These are phyloP conservation scores for Candida schatavii DNA, from an alignment of 805 yeast genomes.

Conservation along the genomic window DNA sequence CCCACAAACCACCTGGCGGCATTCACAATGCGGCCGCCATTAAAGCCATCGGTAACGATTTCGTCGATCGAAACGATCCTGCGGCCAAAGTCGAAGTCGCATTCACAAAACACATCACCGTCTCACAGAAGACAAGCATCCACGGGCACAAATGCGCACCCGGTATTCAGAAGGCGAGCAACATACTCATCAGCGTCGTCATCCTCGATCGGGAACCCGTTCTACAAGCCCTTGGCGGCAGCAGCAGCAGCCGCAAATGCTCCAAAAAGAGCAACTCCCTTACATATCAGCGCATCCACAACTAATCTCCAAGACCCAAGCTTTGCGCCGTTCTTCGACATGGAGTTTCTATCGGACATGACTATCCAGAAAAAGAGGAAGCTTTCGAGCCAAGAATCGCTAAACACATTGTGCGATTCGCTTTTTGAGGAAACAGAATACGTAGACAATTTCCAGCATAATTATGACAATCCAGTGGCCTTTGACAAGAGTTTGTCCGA, in stretches of 20 bases:
- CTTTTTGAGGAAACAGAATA: background rate
- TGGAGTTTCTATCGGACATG: constrained; percentile 1
- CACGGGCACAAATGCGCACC: background rate
- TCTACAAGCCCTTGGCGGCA: constrained; percentile 10
- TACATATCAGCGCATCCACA: background rate
- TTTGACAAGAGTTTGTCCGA: background rate
- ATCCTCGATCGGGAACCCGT: constrained; percentile 11
- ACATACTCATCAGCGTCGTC: constrained; percentile 1
- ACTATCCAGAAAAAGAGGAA: constrained; percentile 1
- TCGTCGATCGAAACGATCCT: constrained; percentile 18
- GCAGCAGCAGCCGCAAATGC: no score
- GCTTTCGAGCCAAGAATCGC: background rate
- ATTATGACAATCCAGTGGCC: background rate
- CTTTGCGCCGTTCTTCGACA: background rate
- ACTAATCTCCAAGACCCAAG: background rate
- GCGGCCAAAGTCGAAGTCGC: background rate
- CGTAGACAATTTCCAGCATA: background rate
- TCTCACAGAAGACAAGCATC: background rate
- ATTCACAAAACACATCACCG: constrained; percentile 1
- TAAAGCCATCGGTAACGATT: constrained; percentile 23
- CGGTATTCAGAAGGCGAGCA: constrained; percentile 2
- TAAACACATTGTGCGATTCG: background rate
- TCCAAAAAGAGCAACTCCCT: background rate
- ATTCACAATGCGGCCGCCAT: constrained; percentile 14
- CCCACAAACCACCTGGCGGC: constrained; percentile 2